Percentiles rank a stretch among this genome's conserved stretches.
Conservation (phyloP, 768 basidiomycete species). For the Tulasnella sp. region DNA sequence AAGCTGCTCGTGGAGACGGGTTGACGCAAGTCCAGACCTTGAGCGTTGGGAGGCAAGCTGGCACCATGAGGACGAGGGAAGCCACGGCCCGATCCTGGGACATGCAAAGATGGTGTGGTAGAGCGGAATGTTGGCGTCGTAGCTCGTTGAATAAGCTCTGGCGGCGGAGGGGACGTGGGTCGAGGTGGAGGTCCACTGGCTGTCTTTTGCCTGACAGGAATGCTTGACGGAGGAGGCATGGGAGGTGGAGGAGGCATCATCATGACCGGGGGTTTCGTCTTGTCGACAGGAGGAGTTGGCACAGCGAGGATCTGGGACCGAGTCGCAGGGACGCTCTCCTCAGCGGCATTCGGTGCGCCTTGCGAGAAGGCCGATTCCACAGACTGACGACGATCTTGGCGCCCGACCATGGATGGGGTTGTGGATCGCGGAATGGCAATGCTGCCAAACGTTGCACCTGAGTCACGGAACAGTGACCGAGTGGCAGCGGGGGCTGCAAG, state of each 20-base stretch:
- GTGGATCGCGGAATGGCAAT: constrained; percentile 21
- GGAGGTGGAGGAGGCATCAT: constrained; percentile 68
- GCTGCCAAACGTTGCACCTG: constrained; percentile 36
- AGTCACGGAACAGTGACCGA: constrained; percentile 36
- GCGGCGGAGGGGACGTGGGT: constrained; percentile 85
- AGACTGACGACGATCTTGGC: constrained; percentile 54
- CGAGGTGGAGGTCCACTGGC: constrained; percentile 64
- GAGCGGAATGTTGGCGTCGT: constrained; percentile 65
- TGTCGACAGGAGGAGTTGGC: constrained; percentile 45
- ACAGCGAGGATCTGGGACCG: background rate
- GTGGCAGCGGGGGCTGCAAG: constrained; percentile 33
- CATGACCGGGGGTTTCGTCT: constrained; percentile 78
- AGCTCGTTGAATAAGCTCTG: constrained; percentile 88
- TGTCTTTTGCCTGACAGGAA: constrained; percentile 35
- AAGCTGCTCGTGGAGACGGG: constrained; percentile 74
- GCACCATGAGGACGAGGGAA: constrained; percentile 50
- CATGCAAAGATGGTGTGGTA: constrained; percentile 4
- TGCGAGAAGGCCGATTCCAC: constrained; percentile 58
- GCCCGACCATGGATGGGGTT: constrained; percentile 24
- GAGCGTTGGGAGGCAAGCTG: constrained; percentile 55
- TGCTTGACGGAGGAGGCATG: constrained; percentile 66
- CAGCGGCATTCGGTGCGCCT: constrained; percentile 4
- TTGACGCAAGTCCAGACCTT: constrained; percentile 41
- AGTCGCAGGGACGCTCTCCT: background rate
- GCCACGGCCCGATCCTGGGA: constrained; percentile 4